A percentile compares a stretch with the other conserved stretches of the same genome.
Evolutionary conservation across 2,329 filamentous ascomycete species (phyloP).

Genomic region (Scedosporium aurantiacum): DNA sequence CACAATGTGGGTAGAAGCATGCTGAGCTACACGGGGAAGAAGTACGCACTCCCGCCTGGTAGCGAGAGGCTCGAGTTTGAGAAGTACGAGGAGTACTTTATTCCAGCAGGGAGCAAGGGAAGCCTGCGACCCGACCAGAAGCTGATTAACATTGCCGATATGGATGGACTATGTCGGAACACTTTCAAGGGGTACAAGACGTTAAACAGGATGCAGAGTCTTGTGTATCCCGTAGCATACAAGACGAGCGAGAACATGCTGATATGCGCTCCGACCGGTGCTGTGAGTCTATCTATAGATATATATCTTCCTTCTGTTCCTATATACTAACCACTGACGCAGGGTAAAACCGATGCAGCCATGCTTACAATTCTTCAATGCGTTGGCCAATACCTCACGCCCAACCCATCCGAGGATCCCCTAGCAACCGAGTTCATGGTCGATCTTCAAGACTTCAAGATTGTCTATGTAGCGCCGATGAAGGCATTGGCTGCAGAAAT

Average conservation of each 20-base stretch:
- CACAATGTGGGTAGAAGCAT: slow-evolving; percentile 72
- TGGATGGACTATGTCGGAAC: slow-evolving; percentile 81
- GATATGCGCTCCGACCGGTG: slow-evolving; percentile 93
- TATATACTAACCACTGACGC: not conserved
- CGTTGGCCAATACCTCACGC: slow-evolving; percentile 72
- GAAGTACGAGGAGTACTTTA: slow-evolving; percentile 80
- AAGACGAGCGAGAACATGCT: slow-evolving; percentile 97
- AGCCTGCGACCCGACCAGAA: slow-evolving; percentile 60
- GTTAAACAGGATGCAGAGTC: slow-evolving; percentile 94
- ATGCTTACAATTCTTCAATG: slow-evolving; percentile 93
- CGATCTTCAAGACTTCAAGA: slow-evolving; percentile 84
- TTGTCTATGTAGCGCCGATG: slow-evolving; percentile 98
- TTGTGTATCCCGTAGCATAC: slow-evolving; percentile 92
- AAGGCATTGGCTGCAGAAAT: slow-evolving; percentile 95
- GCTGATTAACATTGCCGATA: slow-evolving; percentile 64
- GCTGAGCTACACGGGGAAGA: slow-evolving; percentile 66
- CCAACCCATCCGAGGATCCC: slow-evolving; percentile 66
- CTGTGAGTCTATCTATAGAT: slow-evolving; percentile 35
- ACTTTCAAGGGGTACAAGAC: slow-evolving; percentile 92
- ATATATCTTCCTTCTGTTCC: not conserved
- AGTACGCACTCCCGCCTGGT: slow-evolving; percentile 71
- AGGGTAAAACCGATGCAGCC: slow-evolving; percentile 94
- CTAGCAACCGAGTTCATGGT: slow-evolving; percentile 70
- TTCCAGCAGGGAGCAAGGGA: slow-evolving; percentile 75
- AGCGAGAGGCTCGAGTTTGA: slow-evolving; percentile 58